Base-by-base conservation (phyloP, 495 filamentous ascomycete species). In the Trichoderma parareesei region DNA sequence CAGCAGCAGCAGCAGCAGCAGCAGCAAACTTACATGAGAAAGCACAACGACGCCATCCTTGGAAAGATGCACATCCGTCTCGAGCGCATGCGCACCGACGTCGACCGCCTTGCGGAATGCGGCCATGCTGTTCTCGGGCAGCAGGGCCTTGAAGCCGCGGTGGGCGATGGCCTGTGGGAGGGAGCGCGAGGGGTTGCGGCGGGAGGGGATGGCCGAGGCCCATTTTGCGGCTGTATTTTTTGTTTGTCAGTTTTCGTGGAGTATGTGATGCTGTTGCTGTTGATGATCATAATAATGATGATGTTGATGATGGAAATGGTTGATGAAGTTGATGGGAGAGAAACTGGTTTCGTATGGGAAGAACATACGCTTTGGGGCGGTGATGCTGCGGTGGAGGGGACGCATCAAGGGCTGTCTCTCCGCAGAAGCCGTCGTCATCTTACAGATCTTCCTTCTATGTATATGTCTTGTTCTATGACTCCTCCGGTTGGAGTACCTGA, bases 31-130 rank as follows among this genome's bases (percentile, higher is more conserved):
- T 77, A 93, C 90, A 77, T 94, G 90, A 40, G 89, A 90, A 5
- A 97, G 74, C 16, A 98, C 89, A 1, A 97, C 88, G 0, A 96
- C 87, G 10, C 87, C 86, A 72, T 98, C 93, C 64, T 82, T 85
- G 2, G 90, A 87, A 33, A 96, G 71, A 69, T 96, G 93, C 18
- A 97, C 71, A 72, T 98, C 93, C 9, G 91, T 91, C 75, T 98
- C 93, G 18, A 98, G 77, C 0, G 90, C 93, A 71, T 97, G 83
- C 3, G 87, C 85, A 38, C 92, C 91, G 35, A 84, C 85, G 16
- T 83, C 76, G 0, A 92, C 79, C 5, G 93, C 93, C 3, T 78
- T 86, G 49, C 78, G 75, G 75, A 97, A 94, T 8, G 90, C 90
- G 14, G 76, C 79, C 79, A 97, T 84, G 3, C 90, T 88, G 73